Evolutionary conservation across 2,329 filamentous ascomycete species (phyloP).

Genomic region (Gyromitra esculenta): DNA sequence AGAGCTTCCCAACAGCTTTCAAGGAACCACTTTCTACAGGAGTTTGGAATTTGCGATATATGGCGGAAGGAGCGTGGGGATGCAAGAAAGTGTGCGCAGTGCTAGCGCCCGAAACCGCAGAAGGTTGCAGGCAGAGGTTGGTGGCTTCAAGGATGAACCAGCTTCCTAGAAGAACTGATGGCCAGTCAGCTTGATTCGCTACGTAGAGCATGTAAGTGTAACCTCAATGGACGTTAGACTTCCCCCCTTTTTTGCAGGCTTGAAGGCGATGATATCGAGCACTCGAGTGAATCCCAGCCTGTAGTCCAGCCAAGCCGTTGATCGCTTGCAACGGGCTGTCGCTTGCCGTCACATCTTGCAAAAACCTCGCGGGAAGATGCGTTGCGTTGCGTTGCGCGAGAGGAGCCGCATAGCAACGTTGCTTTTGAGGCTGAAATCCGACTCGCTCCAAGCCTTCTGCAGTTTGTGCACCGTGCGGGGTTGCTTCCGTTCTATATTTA

Average conservation of each 20-base stretch:
- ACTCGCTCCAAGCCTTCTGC: neutral
- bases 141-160: conserved; percentile 22
- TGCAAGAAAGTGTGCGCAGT: neutral
- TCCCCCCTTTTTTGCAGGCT: conserved; percentile 2
- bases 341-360: neutral
- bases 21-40: neutral
- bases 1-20: conserved; percentile 22
- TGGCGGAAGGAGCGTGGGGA: conserved; percentile 2
- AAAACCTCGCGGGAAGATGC: neutral
- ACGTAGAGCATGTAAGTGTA: neutral
- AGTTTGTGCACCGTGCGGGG: conserved; percentile 10
- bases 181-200: neutral
- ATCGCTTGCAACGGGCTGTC: neutral
- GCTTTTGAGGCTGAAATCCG: conserved; percentile 29
- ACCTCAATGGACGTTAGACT: neutral
- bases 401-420: conserved; percentile 29
- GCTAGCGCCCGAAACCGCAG: neutral
- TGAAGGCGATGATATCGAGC: neutral
- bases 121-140: conserved; percentile 1
- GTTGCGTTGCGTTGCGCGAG: neutral
- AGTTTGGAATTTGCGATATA: neutral
- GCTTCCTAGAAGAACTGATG: neutral
- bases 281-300: neutral
- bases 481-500: conserved; percentile 12
- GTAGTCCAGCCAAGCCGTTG: neutral